phyloP scores from a whole-genome alignment of 306 rosid genomes.

The Inga leiocalycina region DNA sequence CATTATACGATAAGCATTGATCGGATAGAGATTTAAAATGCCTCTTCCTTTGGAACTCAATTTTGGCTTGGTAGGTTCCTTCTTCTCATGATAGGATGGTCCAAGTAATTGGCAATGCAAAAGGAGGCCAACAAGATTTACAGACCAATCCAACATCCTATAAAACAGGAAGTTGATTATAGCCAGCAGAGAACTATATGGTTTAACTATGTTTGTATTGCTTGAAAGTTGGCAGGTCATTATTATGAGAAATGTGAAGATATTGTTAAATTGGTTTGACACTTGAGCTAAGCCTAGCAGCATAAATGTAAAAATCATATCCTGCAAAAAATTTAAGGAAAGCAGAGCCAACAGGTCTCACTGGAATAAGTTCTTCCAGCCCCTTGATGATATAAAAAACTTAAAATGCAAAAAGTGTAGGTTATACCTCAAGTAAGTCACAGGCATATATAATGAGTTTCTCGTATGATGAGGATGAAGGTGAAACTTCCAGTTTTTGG shows the following conservation, averaged over 20 bases:
- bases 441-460: slow-evolving; percentile 65
- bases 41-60: background rate
- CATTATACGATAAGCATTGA: background rate
- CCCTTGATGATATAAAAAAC: background rate
- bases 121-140: slow-evolving; percentile 9
- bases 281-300: background rate
- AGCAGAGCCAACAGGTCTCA: background rate
- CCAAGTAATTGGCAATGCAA: background rate
- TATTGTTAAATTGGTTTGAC: background rate
- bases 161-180: slow-evolving; percentile 2
- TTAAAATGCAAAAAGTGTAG: slow-evolving; percentile 24
- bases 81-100: background rate
- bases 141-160: background rate
- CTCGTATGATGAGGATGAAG: slow-evolving; percentile 64
- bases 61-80: background rate
- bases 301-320: background rate
- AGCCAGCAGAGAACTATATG: background rate
- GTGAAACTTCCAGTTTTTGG: slow-evolving; percentile 52
- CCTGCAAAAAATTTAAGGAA: background rate
- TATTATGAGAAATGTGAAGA: slow-evolving; percentile 6
- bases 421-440: slow-evolving; percentile 63
- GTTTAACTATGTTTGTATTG: background rate
- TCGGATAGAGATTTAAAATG: background rate
- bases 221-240: background rate
- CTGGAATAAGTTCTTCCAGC: background rate